A percentile compares a stretch with the other conserved stretches of the same genome.
These are phyloP conservation scores for Filobasidium wieringae DNA, from an alignment of 768 basidiomycete genomes.

Conservation along the genomic window DNA sequence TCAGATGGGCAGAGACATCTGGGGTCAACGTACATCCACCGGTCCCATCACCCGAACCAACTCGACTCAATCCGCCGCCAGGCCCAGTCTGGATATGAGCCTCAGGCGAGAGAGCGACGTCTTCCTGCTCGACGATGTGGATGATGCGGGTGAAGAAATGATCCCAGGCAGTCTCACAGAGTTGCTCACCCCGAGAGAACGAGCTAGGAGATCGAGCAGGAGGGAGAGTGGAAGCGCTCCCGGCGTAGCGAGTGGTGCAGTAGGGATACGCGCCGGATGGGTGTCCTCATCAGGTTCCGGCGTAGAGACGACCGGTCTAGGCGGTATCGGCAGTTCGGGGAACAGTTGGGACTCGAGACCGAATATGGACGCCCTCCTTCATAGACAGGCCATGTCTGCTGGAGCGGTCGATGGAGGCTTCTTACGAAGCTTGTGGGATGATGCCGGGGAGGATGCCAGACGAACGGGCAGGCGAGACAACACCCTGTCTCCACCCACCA, in stretches of 20 bases:
- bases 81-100: conserved; percentile 16
- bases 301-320: background rate
- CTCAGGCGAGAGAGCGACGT: conserved; percentile 22
- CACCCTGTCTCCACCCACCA: background rate
- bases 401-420: conserved; percentile 29
- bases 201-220: conserved; percentile 55
- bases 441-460: conserved; percentile 40
- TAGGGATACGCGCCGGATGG: conserved; percentile 9
- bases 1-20: conserved; percentile 14
- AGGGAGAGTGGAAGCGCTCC: conserved; percentile 27
- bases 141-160: conserved; percentile 52
- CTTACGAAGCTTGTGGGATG: conserved; percentile 53
- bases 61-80: conserved; percentile 14
- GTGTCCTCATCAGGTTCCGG: background rate
- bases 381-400: conserved; percentile 36
- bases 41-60: background rate
- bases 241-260: background rate
- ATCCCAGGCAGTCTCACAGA: conserved; percentile 79
- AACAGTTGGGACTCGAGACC: conserved; percentile 12
- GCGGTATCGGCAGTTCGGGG: background rate
- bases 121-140: conserved; percentile 51
- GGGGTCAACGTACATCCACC: conserved; percentile 14
- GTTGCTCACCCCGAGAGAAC: conserved; percentile 76
- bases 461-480: background rate
- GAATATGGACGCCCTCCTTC: conserved; percentile 13